Conservation (phyloP, 805 yeast species). For the Wickerhamomyces canadensis region DNA sequence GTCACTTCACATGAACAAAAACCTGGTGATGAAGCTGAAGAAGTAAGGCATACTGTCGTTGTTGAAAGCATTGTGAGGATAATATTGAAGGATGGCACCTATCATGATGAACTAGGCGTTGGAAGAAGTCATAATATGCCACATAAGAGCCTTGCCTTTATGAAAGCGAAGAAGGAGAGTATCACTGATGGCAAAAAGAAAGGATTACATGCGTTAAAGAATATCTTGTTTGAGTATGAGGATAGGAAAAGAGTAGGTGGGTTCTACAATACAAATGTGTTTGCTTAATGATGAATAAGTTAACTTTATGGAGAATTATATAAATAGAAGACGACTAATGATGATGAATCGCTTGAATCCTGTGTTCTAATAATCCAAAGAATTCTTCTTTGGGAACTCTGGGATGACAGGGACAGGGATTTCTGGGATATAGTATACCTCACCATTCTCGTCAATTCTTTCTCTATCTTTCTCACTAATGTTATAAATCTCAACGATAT, state of each 20-base stretch:
- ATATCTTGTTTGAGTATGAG: conserved; percentile 39
- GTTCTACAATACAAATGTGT: conserved; percentile 27
- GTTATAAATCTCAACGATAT: conserved; percentile 69
- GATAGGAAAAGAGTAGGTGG: conserved; percentile 27
- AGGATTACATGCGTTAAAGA: conserved; percentile 74
- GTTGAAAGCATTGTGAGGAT: conserved; percentile 51
- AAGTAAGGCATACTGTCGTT: conserved; percentile 20
- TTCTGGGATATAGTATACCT: conserved; percentile 69
- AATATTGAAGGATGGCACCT: conserved; percentile 75
- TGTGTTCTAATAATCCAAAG: conserved; percentile 57
- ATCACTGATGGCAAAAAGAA: conserved; percentile 80
- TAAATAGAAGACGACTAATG: not conserved
- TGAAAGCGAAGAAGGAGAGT: conserved; percentile 79
- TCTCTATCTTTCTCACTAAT: conserved; percentile 84
- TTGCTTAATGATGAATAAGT: conserved; percentile 12
- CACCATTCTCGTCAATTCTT: conserved; percentile 84
- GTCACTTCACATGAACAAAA: conserved; percentile 12
- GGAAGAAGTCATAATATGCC: conserved; percentile 65
- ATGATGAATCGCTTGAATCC: too few species aligned
- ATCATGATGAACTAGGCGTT: conserved; percentile 70
- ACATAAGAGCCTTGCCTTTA: conserved; percentile 64
- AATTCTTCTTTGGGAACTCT: conserved; percentile 53
- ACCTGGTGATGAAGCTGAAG: conserved; percentile 5
- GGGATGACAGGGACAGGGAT: conserved; percentile 64
- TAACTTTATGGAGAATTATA: not conserved